Evolutionary conservation across 2,329 filamentous ascomycete species (phyloP).

Genomic region (Xylaria sp.): DNA sequence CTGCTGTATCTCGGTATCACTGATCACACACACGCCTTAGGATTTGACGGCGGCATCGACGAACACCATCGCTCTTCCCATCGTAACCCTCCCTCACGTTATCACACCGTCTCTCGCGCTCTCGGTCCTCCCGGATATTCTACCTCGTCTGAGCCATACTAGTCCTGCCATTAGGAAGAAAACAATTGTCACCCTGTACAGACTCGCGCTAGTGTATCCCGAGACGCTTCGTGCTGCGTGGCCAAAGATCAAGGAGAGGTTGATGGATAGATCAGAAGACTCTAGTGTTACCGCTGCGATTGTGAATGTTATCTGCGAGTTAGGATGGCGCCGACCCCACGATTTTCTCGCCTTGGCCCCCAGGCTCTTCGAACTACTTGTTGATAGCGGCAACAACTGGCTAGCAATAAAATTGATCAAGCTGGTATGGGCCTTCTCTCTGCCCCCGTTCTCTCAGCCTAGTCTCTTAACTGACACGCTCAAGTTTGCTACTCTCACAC

Average conservation of each 20-base stretch:
- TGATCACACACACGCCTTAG: slow-evolving; percentile 52
- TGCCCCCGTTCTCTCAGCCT: not conserved
- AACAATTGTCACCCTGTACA: slow-evolving; percentile 92
- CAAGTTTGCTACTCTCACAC: slow-evolving; percentile 93
- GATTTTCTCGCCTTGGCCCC: slow-evolving; percentile 95
- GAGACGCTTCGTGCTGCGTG: slow-evolving; percentile 92
- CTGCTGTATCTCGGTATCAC: not conserved
- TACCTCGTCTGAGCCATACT: slow-evolving; percentile 88
- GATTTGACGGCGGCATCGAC: slow-evolving; percentile 79
- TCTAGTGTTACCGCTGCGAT: slow-evolving; percentile 94
- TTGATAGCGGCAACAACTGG: slow-evolving; percentile 97
- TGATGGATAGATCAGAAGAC: slow-evolving; percentile 92
- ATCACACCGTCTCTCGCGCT: slow-evolving; percentile 93
- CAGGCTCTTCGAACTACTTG: slow-evolving; percentile 89
- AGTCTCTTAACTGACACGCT: slow-evolving; percentile 41
- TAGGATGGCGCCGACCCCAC: slow-evolving; percentile 92
- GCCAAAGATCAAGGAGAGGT: slow-evolving; percentile 95
- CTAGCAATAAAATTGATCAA: slow-evolving; percentile 99
- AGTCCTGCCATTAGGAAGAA: slow-evolving; percentile 91
- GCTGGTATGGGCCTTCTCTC: slow-evolving; percentile 66
- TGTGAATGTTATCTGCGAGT: slow-evolving; percentile 95
- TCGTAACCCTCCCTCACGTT: slow-evolving; percentile 91
- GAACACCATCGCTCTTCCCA: slow-evolving; percentile 84
- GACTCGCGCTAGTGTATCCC: slow-evolving; percentile 94
- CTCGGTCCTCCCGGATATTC: slow-evolving; percentile 85